A percentile compares a stretch with the other conserved stretches of the same genome.
Evolutionary conservation across 352 stramenopile species (phyloP).

Genomic region (Pythium myriotylum): DNA sequence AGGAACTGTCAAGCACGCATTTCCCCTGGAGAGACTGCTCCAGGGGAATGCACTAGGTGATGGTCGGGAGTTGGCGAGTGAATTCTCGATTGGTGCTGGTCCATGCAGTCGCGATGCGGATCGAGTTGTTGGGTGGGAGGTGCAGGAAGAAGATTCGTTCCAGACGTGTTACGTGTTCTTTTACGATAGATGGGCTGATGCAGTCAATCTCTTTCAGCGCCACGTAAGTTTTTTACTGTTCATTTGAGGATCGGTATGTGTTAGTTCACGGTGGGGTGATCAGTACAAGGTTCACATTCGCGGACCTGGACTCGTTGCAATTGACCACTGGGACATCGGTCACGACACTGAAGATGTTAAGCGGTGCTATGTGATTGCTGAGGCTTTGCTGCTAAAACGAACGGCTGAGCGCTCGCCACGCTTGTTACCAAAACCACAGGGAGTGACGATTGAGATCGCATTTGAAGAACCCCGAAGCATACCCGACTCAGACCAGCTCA

Average conservation of each 20-base stretch:
- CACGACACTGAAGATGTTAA: conserved; percentile 64
- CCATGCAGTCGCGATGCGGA: conserved; percentile 59
- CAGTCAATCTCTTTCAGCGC: conserved; percentile 60
- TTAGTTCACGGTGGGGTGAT: not conserved
- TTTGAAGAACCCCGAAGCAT: conserved; percentile 60
- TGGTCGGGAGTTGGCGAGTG: conserved; percentile 16
- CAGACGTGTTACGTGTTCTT: conserved; percentile 65
- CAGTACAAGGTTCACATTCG: conserved; percentile 67
- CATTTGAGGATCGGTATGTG: not conserved
- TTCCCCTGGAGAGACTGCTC: conserved; percentile 50
- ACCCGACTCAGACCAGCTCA: conserved; percentile 58
- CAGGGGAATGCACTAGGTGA: not conserved
- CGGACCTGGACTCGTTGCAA: conserved; percentile 50
- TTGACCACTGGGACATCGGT: conserved; percentile 60
- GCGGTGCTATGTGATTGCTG: conserved; percentile 60
- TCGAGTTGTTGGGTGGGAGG: conserved; percentile 49
- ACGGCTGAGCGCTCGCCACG: conserved; percentile 36
- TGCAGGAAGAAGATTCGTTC: conserved; percentile 54
- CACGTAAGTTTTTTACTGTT: conserved; percentile 39
- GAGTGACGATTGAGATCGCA: conserved; percentile 45
- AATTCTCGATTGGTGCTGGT: conserved; percentile 58
- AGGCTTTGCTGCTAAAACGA: conserved; percentile 57
- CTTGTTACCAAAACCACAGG: conserved; percentile 41
- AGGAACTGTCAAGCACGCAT: conserved; percentile 60
- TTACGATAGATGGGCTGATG: conserved; percentile 73